phyloP scores from a whole-genome alignment of 2,329 filamentous ascomycete genomes.

The Sporothrix curviconia region DNA sequence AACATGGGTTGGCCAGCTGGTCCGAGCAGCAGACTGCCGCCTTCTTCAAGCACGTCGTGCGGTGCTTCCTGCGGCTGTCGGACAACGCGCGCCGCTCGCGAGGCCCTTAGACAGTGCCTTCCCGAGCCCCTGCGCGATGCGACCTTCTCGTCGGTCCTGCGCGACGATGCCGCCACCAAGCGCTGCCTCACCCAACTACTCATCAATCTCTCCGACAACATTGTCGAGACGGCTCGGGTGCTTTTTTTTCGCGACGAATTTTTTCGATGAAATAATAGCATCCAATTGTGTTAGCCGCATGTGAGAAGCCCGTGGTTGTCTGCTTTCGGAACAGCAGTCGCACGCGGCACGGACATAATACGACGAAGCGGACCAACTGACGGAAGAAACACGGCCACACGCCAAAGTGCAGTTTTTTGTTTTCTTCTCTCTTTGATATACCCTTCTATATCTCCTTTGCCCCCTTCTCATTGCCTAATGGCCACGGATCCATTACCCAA shows the following conservation, averaged over 20 bases:
- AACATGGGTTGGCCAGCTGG: conserved; percentile 98
- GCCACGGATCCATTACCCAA: too few relatives aligned
- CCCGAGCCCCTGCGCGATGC: conserved; percentile 98
- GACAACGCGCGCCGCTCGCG: conserved; percentile 93
- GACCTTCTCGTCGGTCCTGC: conserved; percentile 91
- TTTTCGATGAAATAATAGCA: too few relatives aligned
- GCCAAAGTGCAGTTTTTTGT: not conserved
- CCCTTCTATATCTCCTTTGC: not conserved
- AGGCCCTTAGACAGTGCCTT: conserved; percentile 90
- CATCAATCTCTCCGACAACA: conserved; percentile 91
- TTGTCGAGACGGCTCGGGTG: conserved; percentile 42
- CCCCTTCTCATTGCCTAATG: not conserved
- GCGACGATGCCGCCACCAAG: conserved; percentile 96
- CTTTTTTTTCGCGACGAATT: too few relatives aligned
- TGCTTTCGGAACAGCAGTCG: too few relatives aligned
- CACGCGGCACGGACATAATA: too few relatives aligned
- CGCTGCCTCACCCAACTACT: conserved; percentile 93
- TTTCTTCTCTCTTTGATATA: conserved; percentile 1
- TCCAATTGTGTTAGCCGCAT: too few relatives aligned
- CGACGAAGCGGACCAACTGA: too few relatives aligned
- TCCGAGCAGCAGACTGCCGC: conserved; percentile 96
- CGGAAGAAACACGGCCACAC: not conserved
- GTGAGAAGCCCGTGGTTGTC: too few relatives aligned
- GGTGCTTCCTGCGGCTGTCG: conserved; percentile 93
- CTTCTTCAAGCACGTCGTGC: conserved; percentile 92